Evolutionary conservation across 2,329 filamentous ascomycete genomes (phyloP).

Genomic region (Penicillium sp.): DNA sequence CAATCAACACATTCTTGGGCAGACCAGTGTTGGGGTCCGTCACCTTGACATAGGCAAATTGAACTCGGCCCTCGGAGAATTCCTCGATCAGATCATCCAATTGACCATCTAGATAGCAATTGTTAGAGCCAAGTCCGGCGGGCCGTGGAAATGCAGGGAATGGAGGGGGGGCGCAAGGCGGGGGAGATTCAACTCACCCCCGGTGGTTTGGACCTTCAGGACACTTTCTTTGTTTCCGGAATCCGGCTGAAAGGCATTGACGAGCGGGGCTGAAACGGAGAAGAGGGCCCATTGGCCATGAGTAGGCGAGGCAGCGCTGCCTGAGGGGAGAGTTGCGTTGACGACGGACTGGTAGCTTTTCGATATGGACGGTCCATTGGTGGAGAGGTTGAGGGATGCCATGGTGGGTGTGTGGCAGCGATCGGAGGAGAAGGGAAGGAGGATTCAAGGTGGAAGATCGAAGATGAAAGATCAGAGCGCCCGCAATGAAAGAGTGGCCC

Average conservation of each 20-base stretch:
- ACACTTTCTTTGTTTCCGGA: slow-evolving; percentile 86
- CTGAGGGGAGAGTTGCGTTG: slow-evolving; percentile 62
- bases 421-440: slow-evolving; percentile 1
- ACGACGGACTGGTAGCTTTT: slow-evolving; percentile 75
- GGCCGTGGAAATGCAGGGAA: background rate
- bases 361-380: slow-evolving; percentile 76
- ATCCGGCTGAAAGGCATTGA: slow-evolving; percentile 88
- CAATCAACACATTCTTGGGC: slow-evolving; percentile 90
- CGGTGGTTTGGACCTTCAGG: slow-evolving; percentile 89
- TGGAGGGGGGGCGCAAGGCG: background rate
- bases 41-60: slow-evolving; percentile 96
- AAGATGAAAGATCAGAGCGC: too few relatives aligned
- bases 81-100: slow-evolving; percentile 88
- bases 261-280: slow-evolving; percentile 86
- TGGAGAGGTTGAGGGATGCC: slow-evolving; percentile 79
- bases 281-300: slow-evolving; percentile 93
- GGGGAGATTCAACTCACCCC: slow-evolving; percentile 63
- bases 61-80: slow-evolving; percentile 93
- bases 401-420: slow-evolving; percentile 53
- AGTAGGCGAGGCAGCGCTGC: slow-evolving; percentile 71
- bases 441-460: background rate
- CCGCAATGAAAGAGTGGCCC: too few relatives aligned
- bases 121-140: background rate
- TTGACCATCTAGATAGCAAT: slow-evolving; percentile 74
- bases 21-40: slow-evolving; percentile 90